Percentiles rank a stretch among this genome's conserved stretches.
Evolutionary conservation across 768 basidiomycete species (phyloP).

Genomic region (Amanita rubescens): DNA sequence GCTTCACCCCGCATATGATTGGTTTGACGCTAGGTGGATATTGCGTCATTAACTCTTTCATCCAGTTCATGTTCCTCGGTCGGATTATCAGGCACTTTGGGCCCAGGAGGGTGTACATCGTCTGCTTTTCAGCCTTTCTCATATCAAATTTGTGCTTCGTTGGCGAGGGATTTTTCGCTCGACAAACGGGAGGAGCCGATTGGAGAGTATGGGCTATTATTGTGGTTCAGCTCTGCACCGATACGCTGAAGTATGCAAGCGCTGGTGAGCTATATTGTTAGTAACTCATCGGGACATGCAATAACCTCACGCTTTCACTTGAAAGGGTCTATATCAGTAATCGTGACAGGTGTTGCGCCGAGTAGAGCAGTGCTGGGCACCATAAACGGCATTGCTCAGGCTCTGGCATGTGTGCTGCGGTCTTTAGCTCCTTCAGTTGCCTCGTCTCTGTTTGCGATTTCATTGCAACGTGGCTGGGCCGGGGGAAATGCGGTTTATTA

Average conservation of each 20-base stretch:
- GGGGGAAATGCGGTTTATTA: too few relatives aligned
- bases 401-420: too few relatives aligned
- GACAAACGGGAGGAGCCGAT: background rate
- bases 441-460: too few relatives aligned
- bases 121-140: slow-evolving; percentile 16
- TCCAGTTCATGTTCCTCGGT: slow-evolving; percentile 44
- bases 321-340: too few relatives aligned
- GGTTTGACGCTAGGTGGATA: slow-evolving; percentile 43
- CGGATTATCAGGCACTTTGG: slow-evolving; percentile 38
- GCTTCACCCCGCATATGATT: slow-evolving; percentile 42
- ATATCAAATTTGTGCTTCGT: slow-evolving; percentile 10
- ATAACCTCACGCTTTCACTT: too few relatives aligned
- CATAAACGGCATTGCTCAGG: too few relatives aligned
- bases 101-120: slow-evolving; percentile 32
- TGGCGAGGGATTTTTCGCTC: slow-evolving; percentile 7
- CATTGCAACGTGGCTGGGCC: too few relatives aligned
- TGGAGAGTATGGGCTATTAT: background rate
- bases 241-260: background rate
- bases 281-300: too few relatives aligned
- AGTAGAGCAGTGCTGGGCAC: too few relatives aligned
- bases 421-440: too few relatives aligned
- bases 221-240: background rate
- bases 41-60: slow-evolving; percentile 44
- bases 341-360: too few relatives aligned
- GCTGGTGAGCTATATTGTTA: too few relatives aligned